phyloP scores from a whole-genome alignment of 2,329 filamentous ascomycete genomes.

The Ophiostoma piceae region DNA sequence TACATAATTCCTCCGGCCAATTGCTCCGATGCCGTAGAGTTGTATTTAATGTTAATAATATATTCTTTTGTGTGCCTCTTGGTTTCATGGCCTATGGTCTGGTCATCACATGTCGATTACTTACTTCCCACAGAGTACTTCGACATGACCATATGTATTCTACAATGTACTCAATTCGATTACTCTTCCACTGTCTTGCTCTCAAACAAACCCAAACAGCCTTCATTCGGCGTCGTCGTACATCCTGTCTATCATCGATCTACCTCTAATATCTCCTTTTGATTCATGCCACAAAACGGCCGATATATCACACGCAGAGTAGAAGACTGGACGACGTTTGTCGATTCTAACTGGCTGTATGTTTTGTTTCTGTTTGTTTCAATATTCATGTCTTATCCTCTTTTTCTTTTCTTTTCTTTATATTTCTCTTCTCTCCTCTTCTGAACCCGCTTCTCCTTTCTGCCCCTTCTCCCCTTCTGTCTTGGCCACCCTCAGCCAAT shows the following conservation, averaged over 20 bases:
- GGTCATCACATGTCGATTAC: background rate
- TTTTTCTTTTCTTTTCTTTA: background rate
- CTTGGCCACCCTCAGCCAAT: background rate
- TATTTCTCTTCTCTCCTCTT: background rate
- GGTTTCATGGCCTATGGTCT: background rate
- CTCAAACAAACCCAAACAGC: background rate
- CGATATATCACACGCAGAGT: background rate
- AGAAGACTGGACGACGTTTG: constrained; percentile 16
- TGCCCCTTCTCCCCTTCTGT: background rate
- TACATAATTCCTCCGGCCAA: background rate
- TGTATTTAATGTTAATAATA: background rate
- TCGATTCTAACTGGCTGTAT: constrained; percentile 1
- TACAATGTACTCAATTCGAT: background rate
- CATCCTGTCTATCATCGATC: background rate
- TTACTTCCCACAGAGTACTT: background rate
- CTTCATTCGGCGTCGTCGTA: background rate
- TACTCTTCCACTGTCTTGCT: background rate
- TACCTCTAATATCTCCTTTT: no score
- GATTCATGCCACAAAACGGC: no score
- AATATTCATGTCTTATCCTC: background rate
- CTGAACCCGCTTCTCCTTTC: background rate
- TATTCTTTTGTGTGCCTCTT: background rate
- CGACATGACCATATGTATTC: background rate
- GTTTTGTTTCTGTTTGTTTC: constrained; percentile 9
- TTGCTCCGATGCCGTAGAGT: constrained; percentile 4